Evolutionary conservation across 192 early-diverging fungal species (phyloP), one percentile per base, ranked within the genome.

Genomic region (Dissophora ornata): DNA sequence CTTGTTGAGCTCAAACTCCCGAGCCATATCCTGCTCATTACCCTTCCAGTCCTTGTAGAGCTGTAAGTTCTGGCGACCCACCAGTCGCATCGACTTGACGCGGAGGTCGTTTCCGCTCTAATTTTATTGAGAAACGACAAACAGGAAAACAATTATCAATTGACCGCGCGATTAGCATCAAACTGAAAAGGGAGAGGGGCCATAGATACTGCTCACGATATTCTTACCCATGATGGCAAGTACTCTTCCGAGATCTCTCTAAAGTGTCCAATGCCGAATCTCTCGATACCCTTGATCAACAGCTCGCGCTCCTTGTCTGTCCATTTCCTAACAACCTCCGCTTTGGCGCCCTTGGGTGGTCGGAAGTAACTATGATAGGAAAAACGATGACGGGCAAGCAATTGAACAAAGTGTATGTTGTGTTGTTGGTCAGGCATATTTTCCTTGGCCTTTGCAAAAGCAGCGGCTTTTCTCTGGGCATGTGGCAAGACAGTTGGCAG

Each of bases 1-100:
- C 70, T 94, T 94, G 68, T 96, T 95, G 24, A 86, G 78, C 47
- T 91, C 90, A 71, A 90, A 95, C 57, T 95, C 92, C 34, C 79
- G 67, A 49, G 81, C 79, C 22, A 95, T 91, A 28, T 80, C 90
- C 22, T 86, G 85, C 36, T 80, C 89, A 62, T 86, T 81, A 12
- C 94, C 94, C 68, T 87, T 91, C 95, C 95, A 96, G 51, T 86
- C 91, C 61, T 90, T 88, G 79, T 95, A 95, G 38, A 92, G 80
- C 70, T 95, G 93, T 32, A 94, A 79, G 58, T 95, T 95, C 56
- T 95, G 95, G 29, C 95, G 85, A 34, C 95, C 95, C 50, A 96
- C 89, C 32, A 95, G 71, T 22, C 94, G 75, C 52, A 95, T 96
- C 10, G 93, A 70, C 57, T 95, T 95, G 67, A 96, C 85, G 44